These are phyloP conservation scores for Metschnikowia hibisci DNA, from an alignment of 805 yeast genomes.

Conservation along the genomic window DNA sequence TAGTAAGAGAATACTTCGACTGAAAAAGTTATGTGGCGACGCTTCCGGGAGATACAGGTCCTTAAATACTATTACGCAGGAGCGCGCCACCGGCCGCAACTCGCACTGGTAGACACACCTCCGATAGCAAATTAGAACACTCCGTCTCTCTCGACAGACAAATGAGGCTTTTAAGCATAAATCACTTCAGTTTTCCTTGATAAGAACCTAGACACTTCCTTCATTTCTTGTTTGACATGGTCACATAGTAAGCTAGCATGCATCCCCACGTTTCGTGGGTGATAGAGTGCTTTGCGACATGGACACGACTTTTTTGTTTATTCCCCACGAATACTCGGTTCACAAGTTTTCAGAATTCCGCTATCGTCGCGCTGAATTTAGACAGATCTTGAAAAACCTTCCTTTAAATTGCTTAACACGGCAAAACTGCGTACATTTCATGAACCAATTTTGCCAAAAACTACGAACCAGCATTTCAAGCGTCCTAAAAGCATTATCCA, in stretches of 20 bases:
- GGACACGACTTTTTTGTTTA: background rate
- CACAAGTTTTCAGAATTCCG: background rate
- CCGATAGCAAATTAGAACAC: slow-evolving; percentile 2
- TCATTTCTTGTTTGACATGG: background rate
- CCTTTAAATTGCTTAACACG: background rate
- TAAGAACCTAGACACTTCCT: too few species aligned
- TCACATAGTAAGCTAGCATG: background rate
- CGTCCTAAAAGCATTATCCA: too few species aligned
- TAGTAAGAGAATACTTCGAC: slow-evolving; percentile 6
- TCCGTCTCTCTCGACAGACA: too few species aligned
- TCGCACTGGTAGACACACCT: slow-evolving; percentile 5
- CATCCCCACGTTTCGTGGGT: slow-evolving; percentile 2
- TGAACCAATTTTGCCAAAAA: background rate
- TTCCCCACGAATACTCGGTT: slow-evolving; percentile 1
- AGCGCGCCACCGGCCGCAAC: slow-evolving; percentile 7
- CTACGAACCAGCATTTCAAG: too few species aligned
- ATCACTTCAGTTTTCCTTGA: background rate
- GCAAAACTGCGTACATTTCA: background rate
- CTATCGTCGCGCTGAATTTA: background rate
- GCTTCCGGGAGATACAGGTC: slow-evolving; percentile 12
- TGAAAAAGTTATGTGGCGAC: slow-evolving; percentile 6
- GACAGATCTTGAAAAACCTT: background rate
- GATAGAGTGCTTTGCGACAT: background rate
- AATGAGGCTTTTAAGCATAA: too few species aligned
- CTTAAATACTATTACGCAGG: slow-evolving; percentile 16